These are phyloP conservation scores for Cucumis cinereus DNA, from an alignment of 306 rosid species.

Conservation along the genomic window DNA sequence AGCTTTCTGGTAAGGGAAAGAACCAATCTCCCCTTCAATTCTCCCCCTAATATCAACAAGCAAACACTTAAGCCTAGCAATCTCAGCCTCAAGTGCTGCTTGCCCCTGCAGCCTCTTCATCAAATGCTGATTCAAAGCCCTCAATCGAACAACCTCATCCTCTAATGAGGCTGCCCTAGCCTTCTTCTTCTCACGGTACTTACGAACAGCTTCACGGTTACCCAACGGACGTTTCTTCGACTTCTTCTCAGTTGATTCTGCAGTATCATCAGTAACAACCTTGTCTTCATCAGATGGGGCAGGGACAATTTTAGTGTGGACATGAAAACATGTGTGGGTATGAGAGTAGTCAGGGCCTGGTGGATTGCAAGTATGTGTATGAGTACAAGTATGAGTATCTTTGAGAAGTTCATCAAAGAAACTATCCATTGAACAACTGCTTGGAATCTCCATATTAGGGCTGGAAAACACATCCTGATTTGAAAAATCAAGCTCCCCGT, in stretches of 20 bases:
- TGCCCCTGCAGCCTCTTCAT: constrained; percentile 78
- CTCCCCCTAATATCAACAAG: constrained; percentile 92
- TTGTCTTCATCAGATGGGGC: constrained; percentile 48
- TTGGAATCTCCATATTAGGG: constrained; percentile 59
- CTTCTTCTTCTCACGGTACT: constrained; percentile 93
- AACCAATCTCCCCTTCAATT: constrained; percentile 92
- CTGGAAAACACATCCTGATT: constrained; percentile 28
- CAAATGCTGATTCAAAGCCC: constrained; percentile 68
- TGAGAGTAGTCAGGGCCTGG: constrained; percentile 86
- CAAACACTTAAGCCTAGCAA: constrained; percentile 82
- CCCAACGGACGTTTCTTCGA: constrained; percentile 61
- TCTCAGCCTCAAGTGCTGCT: constrained; percentile 77
- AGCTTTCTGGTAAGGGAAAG: constrained; percentile 78
- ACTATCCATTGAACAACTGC: constrained; percentile 72
- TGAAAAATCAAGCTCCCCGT: constrained; percentile 32
- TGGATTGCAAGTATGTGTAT: constrained; percentile 94
- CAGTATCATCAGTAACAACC: constrained; percentile 40
- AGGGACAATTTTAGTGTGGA: constrained; percentile 51
- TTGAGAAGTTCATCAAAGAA: constrained; percentile 68
- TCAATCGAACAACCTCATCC: constrained; percentile 74
- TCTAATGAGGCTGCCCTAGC: constrained; percentile 74
- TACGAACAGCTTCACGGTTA: constrained; percentile 80
- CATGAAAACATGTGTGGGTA: constrained; percentile 87
- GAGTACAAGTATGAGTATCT: constrained; percentile 73
- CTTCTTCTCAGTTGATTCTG: constrained; percentile 62